Conservation (phyloP, 208 protist genomes). For the Acanthamoeba sp. region DNA sequence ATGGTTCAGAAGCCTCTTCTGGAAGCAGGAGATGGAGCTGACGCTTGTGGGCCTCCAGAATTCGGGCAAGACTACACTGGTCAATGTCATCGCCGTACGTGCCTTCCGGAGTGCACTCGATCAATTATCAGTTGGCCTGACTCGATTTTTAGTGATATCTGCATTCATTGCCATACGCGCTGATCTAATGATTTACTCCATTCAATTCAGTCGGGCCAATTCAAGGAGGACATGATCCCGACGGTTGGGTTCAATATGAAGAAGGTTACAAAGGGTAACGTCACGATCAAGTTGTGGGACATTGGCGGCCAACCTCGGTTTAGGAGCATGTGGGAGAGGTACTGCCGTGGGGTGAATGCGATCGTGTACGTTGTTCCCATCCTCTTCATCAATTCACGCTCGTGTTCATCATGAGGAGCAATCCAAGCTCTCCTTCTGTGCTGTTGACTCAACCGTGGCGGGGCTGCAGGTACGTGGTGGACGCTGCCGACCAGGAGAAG, state of each 20-base stretch:
- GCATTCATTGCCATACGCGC: neutral
- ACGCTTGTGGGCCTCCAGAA: constrained; percentile 95
- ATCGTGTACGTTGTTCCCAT: constrained; percentile 91
- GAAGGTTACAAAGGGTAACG: constrained; percentile 94
- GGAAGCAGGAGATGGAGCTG: constrained; percentile 96
- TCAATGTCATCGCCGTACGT: constrained; percentile 92
- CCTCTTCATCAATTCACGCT: neutral
- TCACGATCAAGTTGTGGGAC: constrained; percentile 96
- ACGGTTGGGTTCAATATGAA: constrained; percentile 96
- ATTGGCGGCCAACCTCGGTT: constrained; percentile 95
- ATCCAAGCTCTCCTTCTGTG: neutral
- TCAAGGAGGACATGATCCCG: constrained; percentile 93
- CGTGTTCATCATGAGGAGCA: neutral
- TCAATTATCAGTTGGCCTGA: too few relatives aligned
- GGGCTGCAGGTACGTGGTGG: constrained; percentile 90
- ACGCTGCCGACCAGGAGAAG: constrained; percentile 90
- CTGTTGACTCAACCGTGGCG: neutral
- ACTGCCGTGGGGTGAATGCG: constrained; percentile 93
- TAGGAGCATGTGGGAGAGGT: constrained; percentile 94
- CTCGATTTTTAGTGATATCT: neutral
- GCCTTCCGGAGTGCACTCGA: neutral
- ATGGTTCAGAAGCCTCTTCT: constrained; percentile 91
- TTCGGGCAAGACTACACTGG: constrained; percentile 94
- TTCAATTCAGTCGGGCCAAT: constrained; percentile 82
- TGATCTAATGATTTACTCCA: neutral